Base-by-base conservation (phyloP, 345 rosid species). In the Erodium maritimum region DNA sequence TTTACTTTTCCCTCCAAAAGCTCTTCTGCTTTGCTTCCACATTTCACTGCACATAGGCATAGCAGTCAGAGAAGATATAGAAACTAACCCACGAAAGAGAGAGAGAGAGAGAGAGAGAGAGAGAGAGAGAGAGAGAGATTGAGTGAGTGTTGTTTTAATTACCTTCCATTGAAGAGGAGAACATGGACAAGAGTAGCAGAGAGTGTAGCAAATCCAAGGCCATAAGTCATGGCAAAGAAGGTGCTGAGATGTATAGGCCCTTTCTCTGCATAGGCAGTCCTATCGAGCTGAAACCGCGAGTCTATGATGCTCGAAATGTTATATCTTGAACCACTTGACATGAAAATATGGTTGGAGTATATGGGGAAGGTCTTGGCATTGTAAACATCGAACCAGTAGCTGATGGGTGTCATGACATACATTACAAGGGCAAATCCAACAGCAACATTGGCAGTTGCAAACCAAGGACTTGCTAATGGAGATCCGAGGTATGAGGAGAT, bases 381-480 rank as follows among this genome's bases (percentile, higher is more conserved):
- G 75, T 82, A 86, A 60, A 81, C 21, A 37, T 87, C 46, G 9
- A 69, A 23, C 95, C 93, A 90, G 61, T 87, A 90, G 12, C 69
- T 55, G 45, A 90, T 42, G 0, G 97, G 97, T 10, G 75, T 73
- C 73, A 71, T 52, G 19, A 83, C 77, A 61, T 87, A 85, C 90
- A 85, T 78, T 17, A 87, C 60, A 0, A 79, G 70, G 62, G 57
- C 25, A 66, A 78, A 87, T 19, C 93, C 97, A 13, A 73, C 66
- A 1, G 83, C 75, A 16, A 86, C 55, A 66, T 90, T 90, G 33
- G 82, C 73, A 12, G 88, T 81, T 7, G 97, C 93, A 22, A 87
- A 90, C 77, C 84, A 70, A 0, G 97, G 97, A 54, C 90, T 87
- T 18, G 93, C 95, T 0, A 90, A 79, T 5, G 97, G 97, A 60